These are phyloP conservation scores for Luvunga scandens DNA, from an alignment of 345 rosid species.

Conservation along the genomic window DNA sequence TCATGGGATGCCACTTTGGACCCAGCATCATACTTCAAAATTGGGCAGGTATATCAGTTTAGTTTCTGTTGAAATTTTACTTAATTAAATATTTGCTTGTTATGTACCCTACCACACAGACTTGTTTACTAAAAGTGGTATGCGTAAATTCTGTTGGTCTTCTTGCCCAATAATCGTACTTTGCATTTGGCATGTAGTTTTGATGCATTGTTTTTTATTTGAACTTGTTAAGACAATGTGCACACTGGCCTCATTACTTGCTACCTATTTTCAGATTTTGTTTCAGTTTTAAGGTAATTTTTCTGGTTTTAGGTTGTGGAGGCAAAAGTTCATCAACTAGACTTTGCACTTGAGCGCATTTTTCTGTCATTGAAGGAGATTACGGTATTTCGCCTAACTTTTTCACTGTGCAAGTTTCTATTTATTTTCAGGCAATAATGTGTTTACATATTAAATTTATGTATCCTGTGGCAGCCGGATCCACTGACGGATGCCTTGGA, in stretches of 20 bases:
- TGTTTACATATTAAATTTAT: not conserved
- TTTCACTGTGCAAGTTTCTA: not conserved
- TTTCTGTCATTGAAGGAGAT: constrained; percentile 86
- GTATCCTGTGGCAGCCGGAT: constrained; percentile 60
- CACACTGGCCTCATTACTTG: not conserved
- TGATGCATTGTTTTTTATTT: constrained; percentile 1
- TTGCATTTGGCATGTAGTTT: not conserved
- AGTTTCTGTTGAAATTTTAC: constrained; percentile 6
- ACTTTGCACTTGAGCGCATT: constrained; percentile 78
- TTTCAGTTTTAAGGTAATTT: constrained; percentile 6
- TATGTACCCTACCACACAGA: not conserved
- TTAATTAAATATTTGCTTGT: not conserved
- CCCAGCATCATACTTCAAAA: constrained; percentile 72
- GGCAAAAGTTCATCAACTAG: constrained; percentile 91
- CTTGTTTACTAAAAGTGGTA: not conserved
- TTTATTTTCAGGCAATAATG: not conserved
- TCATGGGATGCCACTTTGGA: constrained; percentile 98
- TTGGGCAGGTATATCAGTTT: constrained; percentile 70
- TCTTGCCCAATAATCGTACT: not conserved
- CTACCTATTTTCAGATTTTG: constrained; percentile 1
- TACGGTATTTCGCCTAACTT: constrained; percentile 36
- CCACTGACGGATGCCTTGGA: constrained; percentile 79
- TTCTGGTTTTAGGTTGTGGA: constrained; percentile 66
- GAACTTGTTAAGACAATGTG: not conserved
- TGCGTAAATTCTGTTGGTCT: not conserved